These are phyloP conservation scores for Pleurotus sapidus DNA, from an alignment of 768 basidiomycete genomes.

Conservation along the genomic window DNA sequence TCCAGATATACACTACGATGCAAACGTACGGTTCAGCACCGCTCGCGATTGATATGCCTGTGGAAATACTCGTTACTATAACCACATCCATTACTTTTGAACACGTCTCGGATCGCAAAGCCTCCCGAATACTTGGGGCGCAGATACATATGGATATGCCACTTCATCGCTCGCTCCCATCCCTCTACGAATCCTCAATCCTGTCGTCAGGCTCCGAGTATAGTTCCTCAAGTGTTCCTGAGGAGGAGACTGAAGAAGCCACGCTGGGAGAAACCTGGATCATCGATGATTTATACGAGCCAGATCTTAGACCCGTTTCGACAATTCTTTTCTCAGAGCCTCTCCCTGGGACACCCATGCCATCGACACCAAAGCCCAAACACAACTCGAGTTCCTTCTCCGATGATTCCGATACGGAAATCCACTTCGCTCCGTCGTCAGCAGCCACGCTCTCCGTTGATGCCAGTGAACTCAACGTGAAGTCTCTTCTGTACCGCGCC, in stretches of 20 bases:
- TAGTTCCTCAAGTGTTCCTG: background rate
- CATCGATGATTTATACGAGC: conserved; percentile 1
- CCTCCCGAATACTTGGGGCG: background rate
- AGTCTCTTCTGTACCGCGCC: background rate
- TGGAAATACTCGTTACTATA: background rate
- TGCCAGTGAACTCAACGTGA: background rate
- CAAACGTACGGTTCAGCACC: background rate
- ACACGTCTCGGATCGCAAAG: background rate
- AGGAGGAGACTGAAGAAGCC: background rate
- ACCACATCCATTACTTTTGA: background rate
- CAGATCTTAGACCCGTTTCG: background rate
- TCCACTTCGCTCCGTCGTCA: background rate
- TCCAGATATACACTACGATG: background rate
- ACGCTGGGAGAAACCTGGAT: background rate
- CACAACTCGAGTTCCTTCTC: background rate
- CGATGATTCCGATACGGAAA: background rate
- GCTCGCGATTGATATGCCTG: background rate
- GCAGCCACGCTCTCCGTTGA: background rate
- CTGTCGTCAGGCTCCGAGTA: background rate
- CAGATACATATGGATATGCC: background rate
- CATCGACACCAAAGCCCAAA: background rate
- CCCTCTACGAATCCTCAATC: background rate
- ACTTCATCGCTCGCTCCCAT: background rate
- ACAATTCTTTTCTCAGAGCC: background rate
- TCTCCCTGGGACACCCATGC: background rate